A percentile compares a stretch with the other conserved stretches of the same genome.
Conservation (phyloP, 164 flowering plant species). For the Magnolia officinalis region DNA sequence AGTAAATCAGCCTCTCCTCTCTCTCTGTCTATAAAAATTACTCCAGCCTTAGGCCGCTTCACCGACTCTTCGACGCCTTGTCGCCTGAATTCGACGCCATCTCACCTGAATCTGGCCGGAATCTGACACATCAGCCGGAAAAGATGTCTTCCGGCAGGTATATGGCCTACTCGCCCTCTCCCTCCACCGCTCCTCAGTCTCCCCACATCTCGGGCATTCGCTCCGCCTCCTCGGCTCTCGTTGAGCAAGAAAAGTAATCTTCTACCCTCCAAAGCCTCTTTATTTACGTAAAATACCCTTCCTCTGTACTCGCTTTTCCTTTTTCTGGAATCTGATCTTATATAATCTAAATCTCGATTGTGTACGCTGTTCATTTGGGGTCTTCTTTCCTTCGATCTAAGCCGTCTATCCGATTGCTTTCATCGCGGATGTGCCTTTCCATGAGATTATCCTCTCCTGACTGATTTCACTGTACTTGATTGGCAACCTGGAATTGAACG, state of each 20-base stretch:
- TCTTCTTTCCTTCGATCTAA: background rate
- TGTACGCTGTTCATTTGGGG: background rate
- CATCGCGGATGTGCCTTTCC: background rate
- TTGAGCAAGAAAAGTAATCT: constrained; percentile 81
- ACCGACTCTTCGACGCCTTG: constrained; percentile 24
- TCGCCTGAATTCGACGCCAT: background rate
- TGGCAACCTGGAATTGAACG: background rate
- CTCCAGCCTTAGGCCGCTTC: constrained; percentile 6
- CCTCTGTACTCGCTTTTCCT: background rate
- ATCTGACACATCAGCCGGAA: constrained; percentile 28
- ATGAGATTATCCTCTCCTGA: background rate
- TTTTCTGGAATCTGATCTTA: background rate
- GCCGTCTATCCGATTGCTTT: background rate
- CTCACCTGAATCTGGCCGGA: constrained; percentile 21
- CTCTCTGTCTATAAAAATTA: background rate
- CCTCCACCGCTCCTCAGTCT: constrained; percentile 80
- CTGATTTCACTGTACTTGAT: background rate
- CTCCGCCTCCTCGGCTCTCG: constrained; percentile 54
- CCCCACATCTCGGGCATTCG: constrained; percentile 71
- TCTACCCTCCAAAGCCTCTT: background rate
- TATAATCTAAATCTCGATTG: background rate
- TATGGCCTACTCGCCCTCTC: constrained; percentile 94
- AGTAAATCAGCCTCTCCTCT: constrained; percentile 1
- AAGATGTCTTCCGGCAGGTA: constrained; percentile 71
- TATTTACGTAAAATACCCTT: background rate